phyloP scores from a whole-genome alignment of 2,329 filamentous ascomycete species.

The Scortechinia acanthostroma region DNA sequence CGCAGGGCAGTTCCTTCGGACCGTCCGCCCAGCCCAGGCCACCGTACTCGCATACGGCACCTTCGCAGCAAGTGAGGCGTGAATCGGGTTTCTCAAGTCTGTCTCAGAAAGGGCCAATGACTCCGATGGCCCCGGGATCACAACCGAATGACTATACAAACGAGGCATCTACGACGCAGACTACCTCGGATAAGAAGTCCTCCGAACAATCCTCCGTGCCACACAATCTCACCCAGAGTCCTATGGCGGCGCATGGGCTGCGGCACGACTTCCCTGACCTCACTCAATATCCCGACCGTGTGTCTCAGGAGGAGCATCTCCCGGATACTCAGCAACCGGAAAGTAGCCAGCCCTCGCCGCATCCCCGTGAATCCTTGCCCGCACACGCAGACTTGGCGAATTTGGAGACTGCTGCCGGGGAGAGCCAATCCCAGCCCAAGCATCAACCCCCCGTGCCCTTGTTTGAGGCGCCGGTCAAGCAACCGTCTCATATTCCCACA shows the following conservation, averaged over 20 bases:
- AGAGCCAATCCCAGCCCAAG: not conserved
- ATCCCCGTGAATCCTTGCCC: too few species aligned
- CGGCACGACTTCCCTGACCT: conserved; percentile 1
- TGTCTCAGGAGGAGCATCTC: conserved; percentile 12
- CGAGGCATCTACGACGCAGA: conserved; percentile 90
- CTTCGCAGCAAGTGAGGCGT: conserved; percentile 28
- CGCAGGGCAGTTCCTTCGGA: not conserved
- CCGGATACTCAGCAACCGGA: conserved; percentile 19
- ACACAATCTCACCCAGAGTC: conserved; percentile 35
- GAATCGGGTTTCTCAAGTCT: conserved; percentile 40
- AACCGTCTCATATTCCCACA: not conserved
- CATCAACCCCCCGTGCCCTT: conserved; percentile 11
- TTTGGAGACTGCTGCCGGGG: not conserved
- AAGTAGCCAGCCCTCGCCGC: not conserved
- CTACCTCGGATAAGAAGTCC: conserved; percentile 60
- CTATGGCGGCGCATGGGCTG: not conserved
- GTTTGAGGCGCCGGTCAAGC: conserved; percentile 30
- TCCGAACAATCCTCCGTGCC: conserved; percentile 65
- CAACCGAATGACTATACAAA: conserved; percentile 61
- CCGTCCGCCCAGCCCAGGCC: conserved; percentile 32
- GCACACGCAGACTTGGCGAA: conserved; percentile 18
- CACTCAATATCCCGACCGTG: conserved; percentile 1
- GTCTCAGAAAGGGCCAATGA: conserved; percentile 58
- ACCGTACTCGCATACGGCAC: conserved; percentile 42
- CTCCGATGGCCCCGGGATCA: conserved; percentile 45